A percentile compares a stretch with the other conserved stretches of the same genome.
phyloP scores from a whole-genome alignment of 768 basidiomycete genomes.

The Tephrocybe sp. region DNA sequence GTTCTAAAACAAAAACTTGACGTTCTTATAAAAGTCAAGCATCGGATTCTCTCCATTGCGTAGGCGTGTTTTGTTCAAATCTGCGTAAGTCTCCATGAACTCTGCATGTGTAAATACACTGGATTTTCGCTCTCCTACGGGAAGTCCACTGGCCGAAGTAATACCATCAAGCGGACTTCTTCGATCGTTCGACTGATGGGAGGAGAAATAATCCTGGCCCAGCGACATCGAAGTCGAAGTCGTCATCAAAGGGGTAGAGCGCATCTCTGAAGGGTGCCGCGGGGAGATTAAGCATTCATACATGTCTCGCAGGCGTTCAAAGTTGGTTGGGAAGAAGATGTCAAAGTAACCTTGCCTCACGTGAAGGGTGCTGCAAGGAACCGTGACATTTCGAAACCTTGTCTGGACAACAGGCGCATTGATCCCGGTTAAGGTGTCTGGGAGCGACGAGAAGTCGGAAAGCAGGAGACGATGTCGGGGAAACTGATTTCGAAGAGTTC shows the following conservation, averaged over 20 bases:
- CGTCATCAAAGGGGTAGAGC: constrained; percentile 50
- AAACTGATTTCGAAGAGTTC: constrained; percentile 77
- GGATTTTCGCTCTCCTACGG: constrained; percentile 78
- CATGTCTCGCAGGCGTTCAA: constrained; percentile 81
- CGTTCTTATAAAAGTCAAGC: constrained; percentile 89
- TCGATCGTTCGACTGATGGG: constrained; percentile 53
- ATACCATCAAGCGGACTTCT: constrained; percentile 69
- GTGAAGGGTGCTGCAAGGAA: constrained; percentile 86
- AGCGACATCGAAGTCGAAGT: constrained; percentile 48
- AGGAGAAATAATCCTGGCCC: constrained; percentile 71
- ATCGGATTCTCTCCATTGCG: constrained; percentile 87
- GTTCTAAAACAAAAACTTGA: constrained; percentile 81
- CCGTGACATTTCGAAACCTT: constrained; percentile 76
- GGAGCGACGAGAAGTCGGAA: constrained; percentile 87
- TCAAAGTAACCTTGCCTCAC: constrained; percentile 97
- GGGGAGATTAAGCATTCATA: constrained; percentile 81
- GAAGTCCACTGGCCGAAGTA: constrained; percentile 68
- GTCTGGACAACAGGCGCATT: constrained; percentile 96
- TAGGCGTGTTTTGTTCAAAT: constrained; percentile 65
- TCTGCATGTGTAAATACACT: constrained; percentile 86
- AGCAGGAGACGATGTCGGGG: constrained; percentile 93
- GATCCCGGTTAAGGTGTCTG: constrained; percentile 76
- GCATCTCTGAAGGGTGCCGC: constrained; percentile 36
- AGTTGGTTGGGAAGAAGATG: constrained; percentile 97
- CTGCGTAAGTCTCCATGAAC: constrained; percentile 85